phyloP scores from a whole-genome alignment of 225 moss, liverwort and hornwort species.

The Bryoerythrophyllum caledonicum region DNA sequence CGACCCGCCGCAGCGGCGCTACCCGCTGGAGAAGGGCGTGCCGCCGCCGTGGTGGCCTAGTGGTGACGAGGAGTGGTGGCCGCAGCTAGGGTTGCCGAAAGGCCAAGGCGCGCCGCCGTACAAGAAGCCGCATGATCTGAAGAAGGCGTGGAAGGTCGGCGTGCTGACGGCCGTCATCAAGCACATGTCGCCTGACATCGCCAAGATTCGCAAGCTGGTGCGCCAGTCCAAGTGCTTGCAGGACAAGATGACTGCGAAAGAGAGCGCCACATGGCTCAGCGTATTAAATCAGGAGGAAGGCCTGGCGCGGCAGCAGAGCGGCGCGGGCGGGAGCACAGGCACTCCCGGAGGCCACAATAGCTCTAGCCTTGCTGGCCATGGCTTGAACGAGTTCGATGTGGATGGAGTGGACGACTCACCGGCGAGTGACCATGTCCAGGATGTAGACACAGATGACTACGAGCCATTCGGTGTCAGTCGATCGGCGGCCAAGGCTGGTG shows the following conservation, averaged over 20 bases:
- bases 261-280: slow-evolving; percentile 94
- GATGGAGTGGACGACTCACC: slow-evolving; percentile 72
- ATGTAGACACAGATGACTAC: slow-evolving; percentile 78
- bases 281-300: slow-evolving; percentile 89
- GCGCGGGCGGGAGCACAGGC: slow-evolving; percentile 42
- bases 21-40: slow-evolving; percentile 82
- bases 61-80: slow-evolving; percentile 96
- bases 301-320: slow-evolving; percentile 69
- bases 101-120: slow-evolving; percentile 91
- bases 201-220: slow-evolving; percentile 93
- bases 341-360: slow-evolving; percentile 42
- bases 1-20: slow-evolving; percentile 93
- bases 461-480: slow-evolving; percentile 58
- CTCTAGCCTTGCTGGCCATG: slow-evolving; percentile 48
- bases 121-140: slow-evolving; percentile 96
- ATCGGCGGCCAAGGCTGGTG: slow-evolving; percentile 38
- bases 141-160: slow-evolving; percentile 99
- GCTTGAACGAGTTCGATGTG: slow-evolving; percentile 86
- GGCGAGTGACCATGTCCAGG: slow-evolving; percentile 70
- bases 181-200: slow-evolving; percentile 93
- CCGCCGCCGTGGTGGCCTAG: slow-evolving; percentile 98
- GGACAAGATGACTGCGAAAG: slow-evolving; percentile 99
- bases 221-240: slow-evolving; percentile 95
- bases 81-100: slow-evolving; percentile 83
- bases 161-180: slow-evolving; percentile 96